Evolutionary conservation across 2,329 filamentous ascomycete species (phyloP), one percentile per base, ranked within the genome.

Genomic region (Diaporthe citri): DNA sequence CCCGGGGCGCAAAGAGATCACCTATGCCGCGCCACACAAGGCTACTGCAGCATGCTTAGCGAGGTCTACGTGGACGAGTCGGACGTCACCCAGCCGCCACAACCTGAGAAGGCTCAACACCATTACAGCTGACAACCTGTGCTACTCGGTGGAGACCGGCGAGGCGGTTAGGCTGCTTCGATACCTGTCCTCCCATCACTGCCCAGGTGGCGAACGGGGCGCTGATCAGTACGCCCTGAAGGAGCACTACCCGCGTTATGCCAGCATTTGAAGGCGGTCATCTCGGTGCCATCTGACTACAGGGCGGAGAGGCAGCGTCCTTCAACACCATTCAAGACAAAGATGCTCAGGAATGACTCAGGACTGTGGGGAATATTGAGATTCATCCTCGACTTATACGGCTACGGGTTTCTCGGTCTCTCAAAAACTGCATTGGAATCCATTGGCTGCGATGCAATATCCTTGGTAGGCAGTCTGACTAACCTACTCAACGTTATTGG

Each of bases 21-120:
- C 8, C 13, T 10, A 28, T 12, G 1, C 15, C n/a, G 25, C 39
- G 28, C 59, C n/a, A 31, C n/a, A 62, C 59, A 12, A 43, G 15
- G 22, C 36, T 62, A 31, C 59, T 43, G 59, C 39, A 28, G 15
- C 25, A n/a, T 31, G 20, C 3, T 4, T 31, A 10, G 15, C 59
- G 8, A 20, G 15, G 15, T 62, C 2, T 28, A 62, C 59, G 59
- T 62, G 59, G 59, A 62, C 59, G n/a, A 62, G 59, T 43, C 57
- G 57, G 36, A 41, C 13, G 20, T 7, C 39, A 62, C 22, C n/a
- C 39, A 62, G n/a, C 17, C n/a, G 59, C 59, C 5, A 39, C 13
- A 62, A 25, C 12, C 5, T n/a, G 25, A n/a, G 34, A 43, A 17
- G 34, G 15, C 36, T 28, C 6, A 28, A 28, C 12, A 28, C 22